Conservation (phyloP, 805 yeast genomes). For the Yamadazyma paraphyllophila region DNA sequence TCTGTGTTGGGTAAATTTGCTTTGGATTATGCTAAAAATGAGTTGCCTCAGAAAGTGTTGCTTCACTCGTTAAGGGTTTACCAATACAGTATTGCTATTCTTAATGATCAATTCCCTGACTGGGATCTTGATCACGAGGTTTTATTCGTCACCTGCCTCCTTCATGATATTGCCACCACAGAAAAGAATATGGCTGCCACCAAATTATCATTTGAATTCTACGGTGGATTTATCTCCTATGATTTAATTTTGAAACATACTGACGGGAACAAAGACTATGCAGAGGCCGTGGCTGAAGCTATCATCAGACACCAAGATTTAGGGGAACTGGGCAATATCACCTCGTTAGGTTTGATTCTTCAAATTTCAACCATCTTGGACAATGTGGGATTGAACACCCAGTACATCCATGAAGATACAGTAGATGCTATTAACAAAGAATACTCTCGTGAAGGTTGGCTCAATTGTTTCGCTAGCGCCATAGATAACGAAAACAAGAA, state of each 20-base stretch:
- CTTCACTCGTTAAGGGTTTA: conserved; percentile 32
- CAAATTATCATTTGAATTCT: conserved; percentile 33
- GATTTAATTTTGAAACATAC: conserved; percentile 24
- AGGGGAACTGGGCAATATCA: conserved; percentile 31
- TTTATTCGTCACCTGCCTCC: conserved; percentile 27
- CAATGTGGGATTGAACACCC: conserved; percentile 28
- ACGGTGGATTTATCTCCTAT: conserved; percentile 29
- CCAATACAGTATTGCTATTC: conserved; percentile 27
- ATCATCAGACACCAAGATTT: conserved; percentile 35
- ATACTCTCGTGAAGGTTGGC: conserved; percentile 29
- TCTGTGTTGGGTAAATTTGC: conserved; percentile 17
- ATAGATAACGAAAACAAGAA: conserved; percentile 27
- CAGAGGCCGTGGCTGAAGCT: conserved; percentile 36
- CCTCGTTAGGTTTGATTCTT: conserved; percentile 30
- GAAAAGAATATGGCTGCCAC: conserved; percentile 30
- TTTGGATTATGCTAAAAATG: conserved; percentile 21
- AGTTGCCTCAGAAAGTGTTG: conserved; percentile 23
- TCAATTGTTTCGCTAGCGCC: conserved; percentile 28
- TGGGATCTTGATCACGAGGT: conserved; percentile 31
- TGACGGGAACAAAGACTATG: conserved; percentile 22
- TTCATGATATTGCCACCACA: conserved; percentile 37
- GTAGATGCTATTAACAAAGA: conserved; percentile 23
- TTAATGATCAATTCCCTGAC: conserved; percentile 30
- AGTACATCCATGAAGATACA: conserved; percentile 27
- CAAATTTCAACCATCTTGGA: conserved; percentile 34